Conservation (phyloP, 2,329 filamentous ascomycete species). For the Rhinocladiella mackenziei region DNA sequence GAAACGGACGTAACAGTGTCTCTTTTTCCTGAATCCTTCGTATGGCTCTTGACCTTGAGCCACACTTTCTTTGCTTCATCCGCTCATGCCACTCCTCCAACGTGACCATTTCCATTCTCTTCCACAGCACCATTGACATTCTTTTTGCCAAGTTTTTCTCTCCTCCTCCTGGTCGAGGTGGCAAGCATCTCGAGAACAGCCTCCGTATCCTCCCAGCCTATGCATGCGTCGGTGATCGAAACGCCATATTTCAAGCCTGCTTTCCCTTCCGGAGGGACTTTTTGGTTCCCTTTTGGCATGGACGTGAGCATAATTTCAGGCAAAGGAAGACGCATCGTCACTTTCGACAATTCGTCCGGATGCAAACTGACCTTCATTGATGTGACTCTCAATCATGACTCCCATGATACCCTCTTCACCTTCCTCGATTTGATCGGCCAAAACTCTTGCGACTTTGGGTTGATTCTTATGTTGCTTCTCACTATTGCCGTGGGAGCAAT, state of each 20-base stretch:
- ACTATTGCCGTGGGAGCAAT: constrained; percentile 98
- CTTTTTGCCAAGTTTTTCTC: constrained; percentile 43
- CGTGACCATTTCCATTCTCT: not conserved
- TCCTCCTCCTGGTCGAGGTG: constrained; percentile 70
- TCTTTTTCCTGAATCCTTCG: no score
- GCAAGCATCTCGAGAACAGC: constrained; percentile 72
- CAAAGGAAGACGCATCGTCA: no score
- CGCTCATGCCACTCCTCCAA: not conserved
- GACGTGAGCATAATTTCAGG: no score
- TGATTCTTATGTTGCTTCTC: constrained; percentile 98
- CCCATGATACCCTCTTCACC: constrained; percentile 87
- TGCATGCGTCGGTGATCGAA: constrained; percentile 56
- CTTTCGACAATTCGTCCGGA: no score
- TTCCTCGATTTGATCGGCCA: constrained; percentile 79
- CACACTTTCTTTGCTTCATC: not conserved
- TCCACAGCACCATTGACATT: constrained; percentile 6
- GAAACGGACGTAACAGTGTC: no score
- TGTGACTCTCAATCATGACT: constrained; percentile 98
- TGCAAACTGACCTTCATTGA: constrained; percentile 75
- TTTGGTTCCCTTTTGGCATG: constrained; percentile 36
- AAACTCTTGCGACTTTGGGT: constrained; percentile 77
- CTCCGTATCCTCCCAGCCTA: constrained; percentile 88
- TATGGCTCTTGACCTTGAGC: no score
- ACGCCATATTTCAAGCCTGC: constrained; percentile 34
- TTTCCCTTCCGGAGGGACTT: constrained; percentile 33